Conservation (phyloP, 805 yeast genomes). For the Candida quercuum region DNA sequence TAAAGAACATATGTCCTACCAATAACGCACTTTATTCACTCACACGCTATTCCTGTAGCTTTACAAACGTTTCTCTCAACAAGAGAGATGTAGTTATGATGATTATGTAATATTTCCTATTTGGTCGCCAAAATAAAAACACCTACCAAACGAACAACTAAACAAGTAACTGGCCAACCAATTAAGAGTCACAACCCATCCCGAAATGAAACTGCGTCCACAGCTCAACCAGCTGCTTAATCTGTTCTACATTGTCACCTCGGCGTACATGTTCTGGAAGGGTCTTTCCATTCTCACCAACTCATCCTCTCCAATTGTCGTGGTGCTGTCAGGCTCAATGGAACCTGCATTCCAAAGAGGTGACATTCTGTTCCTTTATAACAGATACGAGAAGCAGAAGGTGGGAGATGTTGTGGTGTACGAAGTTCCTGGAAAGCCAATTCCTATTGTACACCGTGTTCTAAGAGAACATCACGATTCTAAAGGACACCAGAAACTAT, state of each 20-base stretch:
- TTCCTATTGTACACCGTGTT: conserved; percentile 97
- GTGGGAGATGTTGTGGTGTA: conserved; percentile 96
- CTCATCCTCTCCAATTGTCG: conserved; percentile 91
- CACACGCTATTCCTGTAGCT: too few species aligned
- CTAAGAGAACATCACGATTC: conserved; percentile 70
- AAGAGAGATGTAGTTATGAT: too few species aligned
- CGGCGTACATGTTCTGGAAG: conserved; percentile 93
- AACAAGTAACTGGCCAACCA: too few species aligned
- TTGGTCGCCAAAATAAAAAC: too few species aligned
- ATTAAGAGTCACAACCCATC: neutral
- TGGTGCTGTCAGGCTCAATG: conserved; percentile 97
- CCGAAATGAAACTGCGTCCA: conserved; percentile 51
- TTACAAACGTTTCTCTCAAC: too few species aligned
- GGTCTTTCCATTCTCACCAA: conserved; percentile 68
- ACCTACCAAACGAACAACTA: too few species aligned
- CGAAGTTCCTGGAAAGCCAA: conserved; percentile 67
- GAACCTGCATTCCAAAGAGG: conserved; percentile 99
- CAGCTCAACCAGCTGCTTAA: conserved; percentile 63
- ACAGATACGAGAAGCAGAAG: conserved; percentile 56
- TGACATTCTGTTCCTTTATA: conserved; percentile 88
- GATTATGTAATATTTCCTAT: too few species aligned
- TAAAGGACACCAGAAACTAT: conserved; percentile 52
- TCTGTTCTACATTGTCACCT: conserved; percentile 73
- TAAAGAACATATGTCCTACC: too few species aligned
- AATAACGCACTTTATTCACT: too few species aligned